Evolutionary conservation across 495 filamentous ascomycete genomes (phyloP), one percentile per base, ranked within the genome.

Genomic region (Friedmanniomyces endolithicus): DNA sequence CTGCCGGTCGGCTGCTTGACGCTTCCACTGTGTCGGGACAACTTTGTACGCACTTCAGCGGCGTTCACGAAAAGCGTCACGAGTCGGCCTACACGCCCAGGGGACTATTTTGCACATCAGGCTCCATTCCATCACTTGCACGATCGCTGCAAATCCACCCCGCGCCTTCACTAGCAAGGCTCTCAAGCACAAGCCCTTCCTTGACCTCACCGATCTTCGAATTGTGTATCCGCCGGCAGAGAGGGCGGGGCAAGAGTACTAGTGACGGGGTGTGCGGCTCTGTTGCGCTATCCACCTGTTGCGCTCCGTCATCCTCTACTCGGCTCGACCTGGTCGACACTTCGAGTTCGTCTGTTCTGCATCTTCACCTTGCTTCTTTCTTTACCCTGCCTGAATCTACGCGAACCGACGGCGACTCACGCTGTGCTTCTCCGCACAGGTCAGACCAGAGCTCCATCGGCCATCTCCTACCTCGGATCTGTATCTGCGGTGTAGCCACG

Each of bases 371-470:
- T 31, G 3, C 9, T 31, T n/a, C n/a, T n/a, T n/a, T n/a, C n/a
- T n/a, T n/a, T n/a, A n/a, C n/a, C n/a, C n/a, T n/a, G n/a, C n/a
- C n/a, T n/a, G n/a, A n/a, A n/a, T 47, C 20, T 19, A 47, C 44
- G 44, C 16, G 37, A 31, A 9, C 4, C 27, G 37, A 41, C 44
- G 11, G 11, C 20, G 12, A 16, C 44, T 19, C 24, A 22, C 44
- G 44, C 44, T 19, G 44, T 47, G 44, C 44, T 47, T 47, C 44
- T 47, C 44, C 44, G 44, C 44, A 47, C 3, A 41, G 6, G 39
- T 22, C 6, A 41, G 16, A n/a, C 19, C 16, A 14, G 7, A 47
- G 19, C 24, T 23, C 19, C 17, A 16, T 23, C 44, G 3, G 9
- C 44, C 44, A 16, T 19, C 44, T 47, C 11, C 44, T 7, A 23